These are phyloP conservation scores for Vitis rupestris DNA, from an alignment of 164 flowering plant genomes.

Conservation along the genomic window DNA sequence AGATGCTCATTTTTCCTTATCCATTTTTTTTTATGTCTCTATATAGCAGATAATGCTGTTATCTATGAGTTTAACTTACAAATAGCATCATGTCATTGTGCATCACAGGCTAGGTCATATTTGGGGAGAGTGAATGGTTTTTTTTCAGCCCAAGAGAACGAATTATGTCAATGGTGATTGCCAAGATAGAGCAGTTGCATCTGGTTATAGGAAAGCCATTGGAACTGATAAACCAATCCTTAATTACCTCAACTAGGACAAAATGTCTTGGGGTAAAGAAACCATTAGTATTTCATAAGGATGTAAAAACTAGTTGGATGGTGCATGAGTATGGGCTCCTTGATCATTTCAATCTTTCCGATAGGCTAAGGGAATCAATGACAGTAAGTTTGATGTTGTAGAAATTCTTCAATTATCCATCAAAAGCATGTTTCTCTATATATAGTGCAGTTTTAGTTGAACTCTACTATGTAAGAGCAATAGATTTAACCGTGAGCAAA, in stretches of 20 bases:
- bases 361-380: constrained; percentile 31
- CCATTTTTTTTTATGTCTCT: too few species aligned
- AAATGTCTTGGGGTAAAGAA: constrained; percentile 54
- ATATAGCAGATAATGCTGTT: too few species aligned
- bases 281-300: constrained; percentile 54
- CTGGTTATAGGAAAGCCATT: constrained; percentile 55
- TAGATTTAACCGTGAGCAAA: background rate
- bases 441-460: too few species aligned
- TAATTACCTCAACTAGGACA: constrained; percentile 26
- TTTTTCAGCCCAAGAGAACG: constrained; percentile 33
- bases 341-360: constrained; percentile 16
- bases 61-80: too few species aligned
- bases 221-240: constrained; percentile 50
- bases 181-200: constrained; percentile 32
- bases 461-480: background rate
- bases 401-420: too few species aligned
- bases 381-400: constrained; percentile 18
- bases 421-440: too few species aligned
- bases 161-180: constrained; percentile 41
- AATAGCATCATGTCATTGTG: too few species aligned
- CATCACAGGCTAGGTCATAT: too few species aligned
- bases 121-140: background rate
- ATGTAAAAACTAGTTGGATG: constrained; percentile 50
- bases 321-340: constrained; percentile 52
- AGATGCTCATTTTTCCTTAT: too few species aligned